Percentiles rank a stretch among this genome's conserved stretches.
These are phyloP conservation scores for Backusella luteola DNA, from an alignment of 192 early-diverging fungal species.

Conservation along the genomic window DNA sequence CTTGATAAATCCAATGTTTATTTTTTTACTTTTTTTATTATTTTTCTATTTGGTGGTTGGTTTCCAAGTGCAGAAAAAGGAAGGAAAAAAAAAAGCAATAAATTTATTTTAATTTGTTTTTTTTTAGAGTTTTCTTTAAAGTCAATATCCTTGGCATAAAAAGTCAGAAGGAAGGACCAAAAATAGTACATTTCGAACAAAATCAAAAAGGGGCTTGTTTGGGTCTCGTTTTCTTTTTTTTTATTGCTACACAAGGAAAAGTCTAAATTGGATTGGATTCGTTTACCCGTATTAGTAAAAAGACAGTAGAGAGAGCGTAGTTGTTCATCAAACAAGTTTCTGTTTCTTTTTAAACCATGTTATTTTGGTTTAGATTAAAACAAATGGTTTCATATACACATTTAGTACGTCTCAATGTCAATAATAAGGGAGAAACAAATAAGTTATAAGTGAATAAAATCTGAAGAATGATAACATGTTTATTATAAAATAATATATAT, in stretches of 20 bases:
- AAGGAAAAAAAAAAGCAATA: neutral
- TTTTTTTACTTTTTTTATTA: neutral
- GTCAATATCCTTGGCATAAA: neutral
- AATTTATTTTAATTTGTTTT: neutral
- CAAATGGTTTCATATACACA: neutral
- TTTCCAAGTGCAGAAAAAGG: neutral
- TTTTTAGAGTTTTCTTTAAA: neutral
- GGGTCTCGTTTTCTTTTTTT: neutral
- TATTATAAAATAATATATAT: conserved; percentile 8
- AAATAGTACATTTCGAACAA: neutral
- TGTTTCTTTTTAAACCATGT: neutral
- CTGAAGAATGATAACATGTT: neutral
- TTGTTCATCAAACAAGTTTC: neutral
- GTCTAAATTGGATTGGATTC: neutral
- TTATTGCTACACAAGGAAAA: neutral
- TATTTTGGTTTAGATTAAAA: neutral
- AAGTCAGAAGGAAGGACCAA: neutral
- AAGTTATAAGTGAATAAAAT: neutral
- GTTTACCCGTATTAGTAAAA: neutral
- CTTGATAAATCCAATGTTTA: neutral
- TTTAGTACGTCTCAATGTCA: neutral
- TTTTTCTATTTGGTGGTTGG: neutral
- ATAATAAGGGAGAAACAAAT: neutral
- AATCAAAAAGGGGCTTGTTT: neutral
- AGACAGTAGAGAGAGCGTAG: neutral